Base-by-base conservation (phyloP, 2,329 filamentous ascomycete species). In the Fulvia fulva region DNA sequence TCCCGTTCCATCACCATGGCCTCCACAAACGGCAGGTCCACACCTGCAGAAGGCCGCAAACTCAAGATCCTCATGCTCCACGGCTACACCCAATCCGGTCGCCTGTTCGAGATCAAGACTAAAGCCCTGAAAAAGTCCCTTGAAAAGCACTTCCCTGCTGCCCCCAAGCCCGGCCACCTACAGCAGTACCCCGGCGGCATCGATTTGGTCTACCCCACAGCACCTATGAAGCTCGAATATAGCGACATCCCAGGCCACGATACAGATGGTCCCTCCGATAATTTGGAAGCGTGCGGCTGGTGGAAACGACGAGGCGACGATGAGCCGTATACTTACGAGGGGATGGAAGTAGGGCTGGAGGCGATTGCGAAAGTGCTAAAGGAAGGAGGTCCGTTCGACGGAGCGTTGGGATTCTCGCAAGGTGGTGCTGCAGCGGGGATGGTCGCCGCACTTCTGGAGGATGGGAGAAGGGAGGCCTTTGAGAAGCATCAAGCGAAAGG, bases 61-160 rank as follows among this genome's bases (percentile, higher is more conserved):
- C 71, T 81, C 59, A 76, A 76, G 52, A 72, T 81, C 60, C 73
- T 81, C 59, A 79, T 80, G 78, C 75, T 81, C 12, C 79, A 81
- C 67, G 89, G 93, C 74, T 97, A 87, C 82, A 96, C 93, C 7
- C 93, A 97, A 80, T 95, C 90, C 26, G 91, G 92, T 3, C 75
- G 87, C 3, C 80, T 91, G 63, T 97, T 97, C 83, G 87, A 85
- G 72, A 84, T 87, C 73, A 97, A 97, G 78, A 95, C 90, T 47
- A 89, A 91, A 73, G 90, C 90, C 11, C 80, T 97, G 1, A 85
- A 91, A 67, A 96, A 97, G 74, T 79, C 87, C 55, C 82, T 97
- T 57, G 74, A 79, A 60, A 96, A 96, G 71, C 77, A 84, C 26
- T 88, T 97, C 63, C 82, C 84, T 8, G 75, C 81, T 1, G 81